Evolutionary conservation across 176 grass and related monocot genomes (phyloP).

Genomic region (Triticum urartu): DNA sequence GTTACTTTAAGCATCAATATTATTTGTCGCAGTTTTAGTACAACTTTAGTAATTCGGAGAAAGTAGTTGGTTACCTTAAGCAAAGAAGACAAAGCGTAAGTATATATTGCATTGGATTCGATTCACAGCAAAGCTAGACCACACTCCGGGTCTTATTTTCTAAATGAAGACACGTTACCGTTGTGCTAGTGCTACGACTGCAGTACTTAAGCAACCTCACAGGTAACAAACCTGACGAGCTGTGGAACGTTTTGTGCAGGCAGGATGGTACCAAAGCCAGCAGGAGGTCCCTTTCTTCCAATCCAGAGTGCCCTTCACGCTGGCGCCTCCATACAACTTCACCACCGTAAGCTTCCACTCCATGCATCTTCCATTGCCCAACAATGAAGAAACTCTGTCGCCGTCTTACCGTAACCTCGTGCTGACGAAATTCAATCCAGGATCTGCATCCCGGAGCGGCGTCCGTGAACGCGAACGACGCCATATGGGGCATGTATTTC

Average conservation of each 20-base stretch:
- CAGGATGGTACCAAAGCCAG: constrained; percentile 75
- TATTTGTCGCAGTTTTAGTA: too few relatives aligned
- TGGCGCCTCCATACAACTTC: constrained; percentile 48
- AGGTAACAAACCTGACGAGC: background rate
- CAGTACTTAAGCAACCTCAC: constrained; percentile 10
- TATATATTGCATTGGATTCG: background rate
- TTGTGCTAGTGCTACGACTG: background rate
- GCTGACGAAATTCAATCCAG: constrained; percentile 30
- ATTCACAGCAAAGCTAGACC: background rate
- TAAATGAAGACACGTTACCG: constrained; percentile 9
- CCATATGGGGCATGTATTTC: constrained; percentile 77
- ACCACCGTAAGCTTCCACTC: constrained; percentile 34
- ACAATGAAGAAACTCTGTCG: background rate
- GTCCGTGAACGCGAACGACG: constrained; percentile 50
- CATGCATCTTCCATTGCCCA: background rate
- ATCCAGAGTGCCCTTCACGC: constrained; percentile 37
- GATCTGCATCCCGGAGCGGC: constrained; percentile 55
- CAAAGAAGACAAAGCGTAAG: background rate
- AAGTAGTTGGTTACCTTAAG: background rate
- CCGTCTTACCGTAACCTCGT: background rate
- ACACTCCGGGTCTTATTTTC: background rate
- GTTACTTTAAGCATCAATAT: too few relatives aligned
- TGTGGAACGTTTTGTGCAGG: constrained; percentile 31
- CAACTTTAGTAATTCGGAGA: too few relatives aligned
- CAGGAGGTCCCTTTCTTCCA: constrained; percentile 88